phyloP scores from a whole-genome alignment of 2,329 filamentous ascomycete species.

The Calonectria honghensis region DNA sequence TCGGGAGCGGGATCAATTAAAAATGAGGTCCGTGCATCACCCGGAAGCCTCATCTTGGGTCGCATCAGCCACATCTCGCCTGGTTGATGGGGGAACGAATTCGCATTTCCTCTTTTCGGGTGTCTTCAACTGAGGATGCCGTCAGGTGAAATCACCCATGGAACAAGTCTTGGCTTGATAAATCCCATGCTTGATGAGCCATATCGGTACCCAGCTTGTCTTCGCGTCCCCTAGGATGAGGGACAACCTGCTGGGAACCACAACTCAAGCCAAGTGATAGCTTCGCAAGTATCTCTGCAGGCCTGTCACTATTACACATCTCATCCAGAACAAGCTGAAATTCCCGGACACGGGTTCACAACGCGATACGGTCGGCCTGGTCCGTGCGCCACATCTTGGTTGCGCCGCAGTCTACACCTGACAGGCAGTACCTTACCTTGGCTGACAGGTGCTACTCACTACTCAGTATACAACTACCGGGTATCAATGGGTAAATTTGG shows the following conservation, averaged over 20 bases:
- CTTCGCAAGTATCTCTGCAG: background rate
- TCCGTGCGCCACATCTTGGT: slow-evolving; percentile 25
- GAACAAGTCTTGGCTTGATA: background rate
- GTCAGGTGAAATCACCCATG: background rate
- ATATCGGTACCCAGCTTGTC: background rate
- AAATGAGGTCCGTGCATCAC: slow-evolving; percentile 46
- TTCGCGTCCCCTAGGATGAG: background rate
- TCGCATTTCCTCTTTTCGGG: background rate
- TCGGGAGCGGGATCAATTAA: slow-evolving; percentile 54
- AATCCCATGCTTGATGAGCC: background rate
- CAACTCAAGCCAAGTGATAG: background rate
- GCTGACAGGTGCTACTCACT: slow-evolving; percentile 6
- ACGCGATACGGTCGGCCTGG: background rate
- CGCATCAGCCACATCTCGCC: slow-evolving; percentile 28
- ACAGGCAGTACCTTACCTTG: slow-evolving; percentile 22
- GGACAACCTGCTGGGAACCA: background rate
- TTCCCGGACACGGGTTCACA: background rate
- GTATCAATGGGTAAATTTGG: slow-evolving; percentile 17
- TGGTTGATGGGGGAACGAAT: slow-evolving; percentile 17
- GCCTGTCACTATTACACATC: background rate
- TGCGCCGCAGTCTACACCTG: background rate
- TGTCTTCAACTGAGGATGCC: background rate
- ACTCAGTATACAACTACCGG: background rate
- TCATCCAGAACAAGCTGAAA: background rate
- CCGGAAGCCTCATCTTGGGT: slow-evolving; percentile 21